Conservation (phyloP, 768 basidiomycete genomes). For the Xerocomus spinulosus region DNA sequence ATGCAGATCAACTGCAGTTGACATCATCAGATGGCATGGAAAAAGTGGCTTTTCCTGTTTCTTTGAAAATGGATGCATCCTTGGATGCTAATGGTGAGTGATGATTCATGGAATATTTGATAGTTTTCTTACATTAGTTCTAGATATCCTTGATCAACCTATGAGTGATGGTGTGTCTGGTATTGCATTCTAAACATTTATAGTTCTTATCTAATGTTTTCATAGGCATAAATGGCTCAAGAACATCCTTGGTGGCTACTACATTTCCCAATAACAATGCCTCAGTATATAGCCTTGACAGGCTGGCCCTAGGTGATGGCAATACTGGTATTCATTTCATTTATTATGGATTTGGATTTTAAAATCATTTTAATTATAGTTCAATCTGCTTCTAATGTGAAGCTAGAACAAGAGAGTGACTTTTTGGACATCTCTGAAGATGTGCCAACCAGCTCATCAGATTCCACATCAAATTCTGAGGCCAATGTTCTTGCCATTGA, state of each 20-base stretch:
- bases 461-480: background rate
- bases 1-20: background rate
- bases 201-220: background rate
- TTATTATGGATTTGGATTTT: background rate
- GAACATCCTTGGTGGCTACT: too few species aligned
- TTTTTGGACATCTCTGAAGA: background rate
- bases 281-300: background rate
- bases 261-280: too few species aligned
- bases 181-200: background rate
- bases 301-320: background rate
- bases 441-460: background rate
- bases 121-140: background rate
- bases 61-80: background rate
- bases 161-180: background rate
- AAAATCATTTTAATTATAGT: background rate
- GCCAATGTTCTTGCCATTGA: background rate
- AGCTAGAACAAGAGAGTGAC: background rate
- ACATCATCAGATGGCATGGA: background rate
- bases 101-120: background rate
- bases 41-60: background rate
- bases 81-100: background rate
- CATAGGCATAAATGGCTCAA: too few species aligned
- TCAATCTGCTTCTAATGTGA: background rate
- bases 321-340: background rate
- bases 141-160: too few species aligned